Percentiles rank a stretch among this genome's conserved stretches.
phyloP scores from a whole-genome alignment of 192 early-diverging fungal genomes.

The Podila horticola region DNA sequence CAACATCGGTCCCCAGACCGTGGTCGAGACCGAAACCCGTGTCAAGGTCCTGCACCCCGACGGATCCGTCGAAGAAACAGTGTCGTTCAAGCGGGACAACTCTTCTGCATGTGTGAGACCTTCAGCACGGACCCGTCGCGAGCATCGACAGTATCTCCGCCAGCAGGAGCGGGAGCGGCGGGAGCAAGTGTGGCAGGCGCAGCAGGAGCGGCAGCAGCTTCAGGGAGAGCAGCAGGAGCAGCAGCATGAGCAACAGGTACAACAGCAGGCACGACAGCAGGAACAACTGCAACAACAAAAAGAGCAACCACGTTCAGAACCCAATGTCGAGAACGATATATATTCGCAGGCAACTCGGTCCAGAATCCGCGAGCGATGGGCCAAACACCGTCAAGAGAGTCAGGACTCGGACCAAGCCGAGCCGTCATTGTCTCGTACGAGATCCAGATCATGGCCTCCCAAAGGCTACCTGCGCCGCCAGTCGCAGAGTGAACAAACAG shows the following conservation, averaged over 20 bases:
- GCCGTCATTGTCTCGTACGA: neutral
- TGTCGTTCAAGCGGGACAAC: neutral
- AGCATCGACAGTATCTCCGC: conserved; percentile 3
- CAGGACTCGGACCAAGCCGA: neutral
- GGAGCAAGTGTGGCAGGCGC: neutral
- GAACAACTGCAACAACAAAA: neutral
- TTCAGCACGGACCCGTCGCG: neutral
- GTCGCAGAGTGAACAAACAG: no score
- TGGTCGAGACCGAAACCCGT: conserved; percentile 10
- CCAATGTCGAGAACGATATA: no score
- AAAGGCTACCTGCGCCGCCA: neutral
- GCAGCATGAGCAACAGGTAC: neutral
- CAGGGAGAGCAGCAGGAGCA: neutral
- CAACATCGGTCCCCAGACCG: no score
- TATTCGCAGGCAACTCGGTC: no score
- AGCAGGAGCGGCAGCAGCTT: neutral
- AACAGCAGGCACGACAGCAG: neutral
- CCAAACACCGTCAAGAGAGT: no score
- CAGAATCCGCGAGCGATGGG: neutral
- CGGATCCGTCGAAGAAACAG: conserved; percentile 26
- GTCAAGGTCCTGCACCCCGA: conserved; percentile 11
- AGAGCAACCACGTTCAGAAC: neutral
- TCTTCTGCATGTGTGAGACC: neutral
- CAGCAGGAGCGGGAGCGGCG: neutral
- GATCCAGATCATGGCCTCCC: neutral